Conservation (phyloP, 2,329 filamentous ascomycete species). For the Neonectria neomacrospora region DNA sequence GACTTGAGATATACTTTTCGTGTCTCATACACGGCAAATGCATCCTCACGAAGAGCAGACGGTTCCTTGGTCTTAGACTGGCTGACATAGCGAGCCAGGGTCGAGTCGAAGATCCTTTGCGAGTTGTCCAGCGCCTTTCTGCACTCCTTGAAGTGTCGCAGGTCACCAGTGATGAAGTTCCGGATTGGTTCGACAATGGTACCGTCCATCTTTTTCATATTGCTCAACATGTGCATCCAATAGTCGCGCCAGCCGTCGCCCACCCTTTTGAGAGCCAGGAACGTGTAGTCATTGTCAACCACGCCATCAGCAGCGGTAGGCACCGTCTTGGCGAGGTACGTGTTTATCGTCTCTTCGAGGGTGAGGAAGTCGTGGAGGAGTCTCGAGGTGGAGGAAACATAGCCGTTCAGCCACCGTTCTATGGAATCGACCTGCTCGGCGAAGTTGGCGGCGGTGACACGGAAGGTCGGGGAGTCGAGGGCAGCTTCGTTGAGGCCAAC, state of each 20-base stretch:
- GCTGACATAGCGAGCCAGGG: constrained; percentile 81
- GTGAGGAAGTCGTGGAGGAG: constrained; percentile 72
- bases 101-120: constrained; percentile 86
- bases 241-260: constrained; percentile 88
- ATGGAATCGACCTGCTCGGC: constrained; percentile 90
- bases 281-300: constrained; percentile 94
- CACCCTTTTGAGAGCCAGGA: constrained; percentile 85
- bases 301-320: constrained; percentile 84
- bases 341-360: constrained; percentile 83
- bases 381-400: constrained; percentile 64
- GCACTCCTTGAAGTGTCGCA: constrained; percentile 87
- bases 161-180: constrained; percentile 79
- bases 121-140: constrained; percentile 79
- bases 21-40: constrained; percentile 93
- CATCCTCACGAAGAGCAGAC: constrained; percentile 90
- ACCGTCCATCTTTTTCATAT: constrained; percentile 80
- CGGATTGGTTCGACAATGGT: constrained; percentile 85
- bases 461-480: constrained; percentile 95
- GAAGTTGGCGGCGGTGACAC: constrained; percentile 86
- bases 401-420: constrained; percentile 87
- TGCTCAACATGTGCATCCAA: constrained; percentile 80
- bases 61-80: constrained; percentile 95
- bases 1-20: constrained; percentile 91
- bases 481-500: constrained; percentile 94
- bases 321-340: constrained; percentile 79